A percentile compares a stretch with the other conserved stretches of the same genome.
Conservation (phyloP, 169 alveolate species). For the Cryptosporidium tyzzeri region DNA sequence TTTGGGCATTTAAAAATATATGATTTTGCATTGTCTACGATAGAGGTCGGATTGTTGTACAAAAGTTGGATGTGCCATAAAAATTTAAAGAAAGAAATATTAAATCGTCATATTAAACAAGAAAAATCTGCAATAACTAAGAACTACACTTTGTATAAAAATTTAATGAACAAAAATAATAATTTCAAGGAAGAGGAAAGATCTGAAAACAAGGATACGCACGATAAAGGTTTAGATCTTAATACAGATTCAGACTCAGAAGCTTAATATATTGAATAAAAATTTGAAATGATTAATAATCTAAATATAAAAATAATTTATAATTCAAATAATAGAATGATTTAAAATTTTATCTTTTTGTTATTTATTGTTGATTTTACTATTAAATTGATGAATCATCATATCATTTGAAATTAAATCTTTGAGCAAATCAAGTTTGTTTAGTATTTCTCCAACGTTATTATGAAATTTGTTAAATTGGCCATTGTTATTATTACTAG, state of each 20-base stretch:
- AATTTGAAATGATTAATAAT: not conserved
- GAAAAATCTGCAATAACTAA: slow-evolving; percentile 62
- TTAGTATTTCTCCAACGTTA: slow-evolving; percentile 22
- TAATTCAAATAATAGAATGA: not conserved
- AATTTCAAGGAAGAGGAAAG: not conserved
- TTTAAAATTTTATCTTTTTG: not conserved
- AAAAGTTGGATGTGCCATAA: slow-evolving; percentile 56
- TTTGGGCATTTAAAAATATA: slow-evolving; percentile 72
- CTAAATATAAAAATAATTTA: not conserved
- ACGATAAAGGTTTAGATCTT: not conserved
- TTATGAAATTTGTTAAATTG: slow-evolving; percentile 44
- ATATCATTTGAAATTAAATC: slow-evolving; percentile 60
- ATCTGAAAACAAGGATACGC: not conserved
- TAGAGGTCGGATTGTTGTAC: slow-evolving; percentile 57
- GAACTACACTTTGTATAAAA: slow-evolving; percentile 9
- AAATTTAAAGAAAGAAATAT: slow-evolving; percentile 58
- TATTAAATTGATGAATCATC: slow-evolving; percentile 62
- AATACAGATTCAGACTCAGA: not conserved
- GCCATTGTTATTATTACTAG: slow-evolving; percentile 2
- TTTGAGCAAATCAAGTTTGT: slow-evolving; percentile 44
- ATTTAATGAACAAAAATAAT: not conserved
- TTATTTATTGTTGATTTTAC: not conserved
- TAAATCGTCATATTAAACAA: slow-evolving; percentile 60
- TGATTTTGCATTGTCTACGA: slow-evolving; percentile 59
- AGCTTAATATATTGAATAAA: not conserved